These are phyloP conservation scores for Davidsoniella eucalypti DNA, from an alignment of 2,329 filamentous ascomycete genomes.

Conservation along the genomic window DNA sequence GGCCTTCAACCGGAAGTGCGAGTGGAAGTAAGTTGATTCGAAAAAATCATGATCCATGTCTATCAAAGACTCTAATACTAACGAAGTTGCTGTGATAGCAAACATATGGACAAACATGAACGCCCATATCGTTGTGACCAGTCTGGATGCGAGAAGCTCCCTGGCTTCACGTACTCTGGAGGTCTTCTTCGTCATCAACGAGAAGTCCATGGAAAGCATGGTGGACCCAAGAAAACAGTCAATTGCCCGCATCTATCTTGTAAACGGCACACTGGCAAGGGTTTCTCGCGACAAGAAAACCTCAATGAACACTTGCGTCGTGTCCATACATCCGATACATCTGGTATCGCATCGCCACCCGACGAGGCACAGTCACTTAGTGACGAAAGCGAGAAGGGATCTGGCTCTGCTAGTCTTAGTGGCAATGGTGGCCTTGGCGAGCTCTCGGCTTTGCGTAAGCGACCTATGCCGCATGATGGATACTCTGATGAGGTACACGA, in stretches of 20 bases:
- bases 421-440: slow-evolving; percentile 13
- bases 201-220: slow-evolving; percentile 83
- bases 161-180: slow-evolving; percentile 88
- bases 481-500: slow-evolving; percentile 31
- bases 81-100: slow-evolving; percentile 34
- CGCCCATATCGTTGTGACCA: slow-evolving; percentile 76
- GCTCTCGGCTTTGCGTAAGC: slow-evolving; percentile 4
- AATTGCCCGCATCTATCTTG: slow-evolving; percentile 77
- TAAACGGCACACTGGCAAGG: slow-evolving; percentile 75
- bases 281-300: slow-evolving; percentile 88
- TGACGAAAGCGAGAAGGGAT: slow-evolving; percentile 27
- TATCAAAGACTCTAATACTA: not conserved
- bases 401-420: too few species aligned
- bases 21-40: slow-evolving; percentile 66
- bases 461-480: slow-evolving; percentile 1
- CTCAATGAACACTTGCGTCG: slow-evolving; percentile 82
- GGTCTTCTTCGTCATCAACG: slow-evolving; percentile 79
- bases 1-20: slow-evolving; percentile 68
- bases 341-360: slow-evolving; percentile 21
- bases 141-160: slow-evolving; percentile 75
- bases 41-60: not conserved
- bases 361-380: slow-evolving; percentile 24
- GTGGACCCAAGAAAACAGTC: slow-evolving; percentile 71
- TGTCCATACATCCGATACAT: slow-evolving; percentile 63
- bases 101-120: slow-evolving; percentile 98